Conservation (phyloP, 2,329 filamentous ascomycete genomes). For the Ophiostoma pallidulum region DNA sequence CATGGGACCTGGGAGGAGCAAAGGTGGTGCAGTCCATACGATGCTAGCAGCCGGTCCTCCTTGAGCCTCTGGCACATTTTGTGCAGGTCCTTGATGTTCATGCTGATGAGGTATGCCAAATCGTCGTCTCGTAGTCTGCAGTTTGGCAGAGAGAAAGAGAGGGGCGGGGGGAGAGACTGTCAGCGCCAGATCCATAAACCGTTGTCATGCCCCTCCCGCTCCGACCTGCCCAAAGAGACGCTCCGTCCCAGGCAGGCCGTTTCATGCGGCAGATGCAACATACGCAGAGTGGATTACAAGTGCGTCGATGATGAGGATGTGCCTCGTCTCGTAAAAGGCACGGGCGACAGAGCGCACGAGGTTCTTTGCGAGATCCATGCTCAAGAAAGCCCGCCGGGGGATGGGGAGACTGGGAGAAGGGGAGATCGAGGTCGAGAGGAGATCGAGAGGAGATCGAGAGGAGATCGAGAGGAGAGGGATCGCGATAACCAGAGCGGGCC, state of each 20-base stretch:
- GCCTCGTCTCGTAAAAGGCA: conserved; percentile 77
- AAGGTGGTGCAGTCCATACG: conserved; percentile 39
- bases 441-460: too few relatives aligned
- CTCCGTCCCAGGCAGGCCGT: too few relatives aligned
- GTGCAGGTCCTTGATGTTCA: conserved; percentile 85
- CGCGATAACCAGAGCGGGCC: too few relatives aligned
- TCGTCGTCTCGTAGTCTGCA: conserved; percentile 66
- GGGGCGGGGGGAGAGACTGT: too few relatives aligned
- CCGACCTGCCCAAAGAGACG: too few relatives aligned
- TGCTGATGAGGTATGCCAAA: conserved; percentile 73
- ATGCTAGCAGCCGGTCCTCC: conserved; percentile 75
- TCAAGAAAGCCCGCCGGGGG: not conserved
- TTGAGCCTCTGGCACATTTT: conserved; percentile 77
- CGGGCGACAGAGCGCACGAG: conserved; percentile 80
- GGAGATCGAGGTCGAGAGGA: not conserved
- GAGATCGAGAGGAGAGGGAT: too few relatives aligned
- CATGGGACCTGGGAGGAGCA: not conserved
- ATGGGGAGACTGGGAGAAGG: not conserved
- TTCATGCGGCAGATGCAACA: conserved; percentile 26
- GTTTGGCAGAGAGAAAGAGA: not conserved
- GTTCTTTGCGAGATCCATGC: conserved; percentile 53
- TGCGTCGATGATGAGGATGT: conserved; percentile 78
- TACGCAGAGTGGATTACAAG: conserved; percentile 73
- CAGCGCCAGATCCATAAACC: too few relatives aligned
- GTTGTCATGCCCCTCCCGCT: too few relatives aligned